Conservation (phyloP, 352 stramenopile genomes). For the Phytophthora macrochlamydospora region DNA sequence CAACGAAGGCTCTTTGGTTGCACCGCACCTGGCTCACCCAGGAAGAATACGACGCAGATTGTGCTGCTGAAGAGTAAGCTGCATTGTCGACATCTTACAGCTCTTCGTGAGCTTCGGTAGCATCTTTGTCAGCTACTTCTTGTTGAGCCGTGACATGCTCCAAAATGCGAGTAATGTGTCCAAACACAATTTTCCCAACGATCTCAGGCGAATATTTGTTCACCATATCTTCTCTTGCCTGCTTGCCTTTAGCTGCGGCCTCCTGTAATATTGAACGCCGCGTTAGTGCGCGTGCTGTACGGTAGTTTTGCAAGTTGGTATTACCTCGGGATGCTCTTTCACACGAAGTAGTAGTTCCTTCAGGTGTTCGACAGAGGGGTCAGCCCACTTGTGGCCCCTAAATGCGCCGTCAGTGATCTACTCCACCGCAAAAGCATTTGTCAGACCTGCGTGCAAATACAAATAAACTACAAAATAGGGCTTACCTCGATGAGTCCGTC, state of each 20-base stretch:
- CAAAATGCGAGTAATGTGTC: constrained; percentile 70
- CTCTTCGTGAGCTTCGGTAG: constrained; percentile 48
- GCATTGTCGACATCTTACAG: constrained; percentile 31
- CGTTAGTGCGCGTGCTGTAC: background rate
- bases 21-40: constrained; percentile 86
- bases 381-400: constrained; percentile 82
- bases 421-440: background rate
- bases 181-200: constrained; percentile 71
- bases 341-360: constrained; percentile 67
- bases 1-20: constrained; percentile 81
- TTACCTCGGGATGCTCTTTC: constrained; percentile 60
- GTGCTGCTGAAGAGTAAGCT: constrained; percentile 28
- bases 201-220: constrained; percentile 79
- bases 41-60: constrained; percentile 70
- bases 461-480: background rate
- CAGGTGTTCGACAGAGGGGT: constrained; percentile 81
- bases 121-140: constrained; percentile 14
- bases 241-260: constrained; percentile 63
- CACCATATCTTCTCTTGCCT: constrained; percentile 84
- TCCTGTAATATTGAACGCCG: constrained; percentile 33
- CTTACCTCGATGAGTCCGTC: constrained; percentile 79
- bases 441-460: background rate
- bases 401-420: constrained; percentile 85
- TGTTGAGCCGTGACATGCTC: constrained; percentile 35
- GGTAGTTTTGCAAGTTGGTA: background rate